Evolutionary conservation across 2,329 filamentous ascomycete species (phyloP).

Genomic region (Juglanconis sp.): DNA sequence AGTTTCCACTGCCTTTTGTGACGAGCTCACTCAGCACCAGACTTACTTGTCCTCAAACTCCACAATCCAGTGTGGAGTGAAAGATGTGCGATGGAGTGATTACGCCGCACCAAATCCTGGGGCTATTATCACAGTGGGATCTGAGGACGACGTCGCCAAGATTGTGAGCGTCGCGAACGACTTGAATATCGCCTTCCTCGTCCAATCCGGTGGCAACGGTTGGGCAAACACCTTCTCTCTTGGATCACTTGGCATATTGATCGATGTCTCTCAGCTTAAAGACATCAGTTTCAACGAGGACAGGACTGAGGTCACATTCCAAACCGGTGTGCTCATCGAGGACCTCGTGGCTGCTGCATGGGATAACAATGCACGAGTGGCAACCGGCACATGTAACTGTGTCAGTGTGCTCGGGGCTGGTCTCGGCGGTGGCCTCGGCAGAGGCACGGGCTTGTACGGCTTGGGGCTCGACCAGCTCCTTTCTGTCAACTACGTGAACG

Average conservation of each 20-base stretch:
- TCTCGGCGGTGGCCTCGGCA: constrained; percentile 24
- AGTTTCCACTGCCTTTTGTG: not conserved
- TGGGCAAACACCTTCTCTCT: constrained; percentile 24
- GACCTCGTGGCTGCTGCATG: constrained; percentile 24
- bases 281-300: constrained; percentile 20
- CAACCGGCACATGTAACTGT: constrained; percentile 16
- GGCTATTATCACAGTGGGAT: constrained; percentile 14
- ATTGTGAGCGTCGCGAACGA: constrained; percentile 15
- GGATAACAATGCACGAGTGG: constrained; percentile 20
- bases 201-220: constrained; percentile 24
- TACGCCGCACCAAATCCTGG: constrained; percentile 17
- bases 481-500: not conserved
- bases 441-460: not conserved
- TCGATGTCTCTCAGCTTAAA: constrained; percentile 24
- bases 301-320: constrained; percentile 23
- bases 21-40: not conserved
- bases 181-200: constrained; percentile 21
- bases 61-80: constrained; percentile 11
- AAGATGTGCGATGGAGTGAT: constrained; percentile 21
- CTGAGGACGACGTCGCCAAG: constrained; percentile 19
- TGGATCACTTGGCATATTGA: constrained; percentile 19
- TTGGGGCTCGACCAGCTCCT: constrained; percentile 8
- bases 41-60: constrained; percentile 12
- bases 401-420: constrained; percentile 15
- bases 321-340: constrained; percentile 22